These are phyloP conservation scores for Auricularia cornea DNA, from an alignment of 768 basidiomycete genomes.

Conservation along the genomic window DNA sequence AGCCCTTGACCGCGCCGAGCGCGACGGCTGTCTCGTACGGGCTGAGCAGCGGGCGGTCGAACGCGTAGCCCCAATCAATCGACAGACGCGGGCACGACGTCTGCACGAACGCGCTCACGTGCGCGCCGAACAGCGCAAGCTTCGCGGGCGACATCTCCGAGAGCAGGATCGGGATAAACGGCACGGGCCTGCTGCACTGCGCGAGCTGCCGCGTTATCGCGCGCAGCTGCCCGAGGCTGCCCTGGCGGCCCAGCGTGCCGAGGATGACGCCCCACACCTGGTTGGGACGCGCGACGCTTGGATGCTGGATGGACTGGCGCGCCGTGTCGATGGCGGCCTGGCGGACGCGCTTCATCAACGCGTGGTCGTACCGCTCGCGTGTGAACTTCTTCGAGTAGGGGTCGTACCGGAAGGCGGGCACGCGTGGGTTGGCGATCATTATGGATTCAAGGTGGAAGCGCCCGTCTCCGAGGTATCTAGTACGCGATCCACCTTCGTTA, in stretches of 20 bases:
- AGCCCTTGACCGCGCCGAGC: conserved; percentile 56
- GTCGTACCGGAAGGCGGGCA: conserved; percentile 96
- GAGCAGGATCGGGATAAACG: conserved; percentile 84
- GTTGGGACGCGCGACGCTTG: conserved; percentile 4
- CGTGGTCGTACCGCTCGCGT: conserved; percentile 81
- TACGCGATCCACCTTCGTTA: not conserved
- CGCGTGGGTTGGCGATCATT: conserved; percentile 96
- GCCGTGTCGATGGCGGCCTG: conserved; percentile 71
- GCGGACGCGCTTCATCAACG: conserved; percentile 72
- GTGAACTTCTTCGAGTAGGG: conserved; percentile 98
- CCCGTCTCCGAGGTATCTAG: conserved; percentile 92
- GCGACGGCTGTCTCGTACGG: conserved; percentile 92
- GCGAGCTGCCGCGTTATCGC: conserved; percentile 69
- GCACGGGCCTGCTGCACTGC: conserved; percentile 44
- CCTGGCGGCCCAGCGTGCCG: conserved; percentile 92
- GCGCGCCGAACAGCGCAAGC: conserved; percentile 69
- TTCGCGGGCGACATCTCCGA: conserved; percentile 97
- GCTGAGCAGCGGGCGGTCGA: conserved; percentile 76
- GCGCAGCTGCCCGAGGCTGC: conserved; percentile 82
- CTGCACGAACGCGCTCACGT: conserved; percentile 87
- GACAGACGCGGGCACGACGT: conserved; percentile 94
- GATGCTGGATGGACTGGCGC: conserved; percentile 47
- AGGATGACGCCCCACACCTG: conserved; percentile 83
- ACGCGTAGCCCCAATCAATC: conserved; percentile 99
- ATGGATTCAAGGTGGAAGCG: conserved; percentile 97